phyloP scores from a whole-genome alignment of 306 rosid genomes.

The Dryas alaskensis region DNA sequence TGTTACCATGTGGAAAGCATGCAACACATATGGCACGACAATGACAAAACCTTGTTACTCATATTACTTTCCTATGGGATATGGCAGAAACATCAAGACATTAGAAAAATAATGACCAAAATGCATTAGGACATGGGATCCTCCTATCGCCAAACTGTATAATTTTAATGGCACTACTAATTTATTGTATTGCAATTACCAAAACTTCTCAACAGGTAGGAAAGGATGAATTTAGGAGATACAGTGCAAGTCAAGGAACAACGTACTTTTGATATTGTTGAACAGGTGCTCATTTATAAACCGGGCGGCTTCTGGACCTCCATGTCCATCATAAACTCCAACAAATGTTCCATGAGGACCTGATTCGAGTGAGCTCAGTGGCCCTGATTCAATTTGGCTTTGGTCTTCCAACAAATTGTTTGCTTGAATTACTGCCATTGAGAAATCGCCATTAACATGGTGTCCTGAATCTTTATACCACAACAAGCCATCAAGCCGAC shows the following conservation, averaged over 20 bases:
- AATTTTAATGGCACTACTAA: background rate
- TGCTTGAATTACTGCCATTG: conserved; percentile 98
- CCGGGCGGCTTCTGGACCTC: conserved; percentile 87
- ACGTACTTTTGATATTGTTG: conserved; percentile 67
- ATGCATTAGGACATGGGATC: background rate
- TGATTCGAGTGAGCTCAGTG: conserved; percentile 50
- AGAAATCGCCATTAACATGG: conserved; percentile 76
- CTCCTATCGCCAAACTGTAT: background rate
- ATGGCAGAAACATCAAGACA: conserved; percentile 4
- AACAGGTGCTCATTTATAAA: conserved; percentile 67
- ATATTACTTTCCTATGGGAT: background rate
- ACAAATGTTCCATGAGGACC: conserved; percentile 79
- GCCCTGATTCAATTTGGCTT: conserved; percentile 90
- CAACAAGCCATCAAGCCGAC: conserved; percentile 65
- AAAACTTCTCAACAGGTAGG: background rate
- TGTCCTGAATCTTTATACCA: conserved; percentile 85
- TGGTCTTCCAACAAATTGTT: conserved; percentile 89
- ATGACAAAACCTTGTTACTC: background rate
- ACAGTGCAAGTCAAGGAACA: conserved; percentile 23
- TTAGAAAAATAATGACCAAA: conserved; percentile 1
- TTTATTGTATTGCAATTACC: background rate
- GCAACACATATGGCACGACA: background rate
- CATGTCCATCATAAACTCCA: conserved; percentile 95
- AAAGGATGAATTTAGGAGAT: background rate
- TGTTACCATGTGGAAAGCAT: background rate